Evolutionary conservation across 306 rosid species (phyloP).

Genomic region (Castanopsis chinensis): DNA sequence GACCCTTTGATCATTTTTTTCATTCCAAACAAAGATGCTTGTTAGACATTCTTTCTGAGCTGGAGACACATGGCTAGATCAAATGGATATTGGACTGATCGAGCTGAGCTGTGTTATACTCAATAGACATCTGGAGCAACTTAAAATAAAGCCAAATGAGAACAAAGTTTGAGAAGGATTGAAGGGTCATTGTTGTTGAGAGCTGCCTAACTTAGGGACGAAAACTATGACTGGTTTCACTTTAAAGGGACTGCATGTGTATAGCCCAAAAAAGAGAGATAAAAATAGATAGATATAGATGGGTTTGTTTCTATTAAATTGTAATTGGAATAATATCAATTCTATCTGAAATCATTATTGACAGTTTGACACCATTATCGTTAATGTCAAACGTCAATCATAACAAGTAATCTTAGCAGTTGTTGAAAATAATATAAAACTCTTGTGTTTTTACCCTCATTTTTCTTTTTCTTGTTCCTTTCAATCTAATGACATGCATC

Average conservation of each 20-base stretch:
- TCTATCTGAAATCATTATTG: too few relatives aligned
- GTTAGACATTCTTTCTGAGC: neutral
- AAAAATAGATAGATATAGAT: too few relatives aligned
- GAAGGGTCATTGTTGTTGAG: conserved; percentile 36
- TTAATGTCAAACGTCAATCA: too few relatives aligned
- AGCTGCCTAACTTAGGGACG: conserved; percentile 38
- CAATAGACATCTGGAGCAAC: neutral
- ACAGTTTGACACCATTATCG: too few relatives aligned
- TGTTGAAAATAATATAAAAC: neutral
- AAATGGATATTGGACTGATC: neutral
- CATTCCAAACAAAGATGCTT: neutral
- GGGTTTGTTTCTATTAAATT: too few relatives aligned
- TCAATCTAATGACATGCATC: neutral
- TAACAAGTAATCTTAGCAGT: too few relatives aligned
- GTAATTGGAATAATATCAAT: too few relatives aligned
- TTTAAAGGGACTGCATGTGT: neutral
- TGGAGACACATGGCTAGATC: neutral
- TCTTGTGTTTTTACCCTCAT: neutral
- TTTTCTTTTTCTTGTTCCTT: neutral
- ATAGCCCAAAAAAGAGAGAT: too few relatives aligned
- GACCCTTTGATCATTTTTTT: neutral
- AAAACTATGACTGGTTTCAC: conserved; percentile 26
- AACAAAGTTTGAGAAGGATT: conserved; percentile 4
- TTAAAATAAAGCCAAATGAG: neutral
- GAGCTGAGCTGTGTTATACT: neutral